Percentiles rank a stretch among this genome's conserved stretches.
phyloP scores from a whole-genome alignment of 73 alveolate genomes.

The Durusdinium trenchii region DNA sequence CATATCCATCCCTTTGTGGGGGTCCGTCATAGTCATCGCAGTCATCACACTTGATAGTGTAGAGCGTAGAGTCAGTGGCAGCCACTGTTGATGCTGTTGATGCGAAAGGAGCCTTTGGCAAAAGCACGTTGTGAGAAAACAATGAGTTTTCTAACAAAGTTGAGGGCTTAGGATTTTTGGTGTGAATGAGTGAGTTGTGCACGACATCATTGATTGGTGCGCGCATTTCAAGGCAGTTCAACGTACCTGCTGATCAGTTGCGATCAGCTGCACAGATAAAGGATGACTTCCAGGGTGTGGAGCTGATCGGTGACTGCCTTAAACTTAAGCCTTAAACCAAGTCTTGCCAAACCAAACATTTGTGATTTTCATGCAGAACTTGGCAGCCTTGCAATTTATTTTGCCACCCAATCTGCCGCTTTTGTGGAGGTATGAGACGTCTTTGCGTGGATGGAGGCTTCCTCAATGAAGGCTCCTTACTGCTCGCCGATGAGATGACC shows the following conservation, averaged over 20 bases:
- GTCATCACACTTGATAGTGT: too few relatives aligned
- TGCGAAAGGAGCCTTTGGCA: conserved; percentile 29
- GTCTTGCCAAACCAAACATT: too few relatives aligned
- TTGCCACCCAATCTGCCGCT: too few relatives aligned
- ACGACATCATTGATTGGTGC: background rate
- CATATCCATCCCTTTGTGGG: too few relatives aligned
- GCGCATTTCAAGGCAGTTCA: conserved; percentile 9
- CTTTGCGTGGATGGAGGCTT: conserved; percentile 57
- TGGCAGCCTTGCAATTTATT: too few relatives aligned
- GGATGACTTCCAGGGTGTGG: conserved; percentile 49
- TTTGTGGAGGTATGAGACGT: conserved; percentile 38
- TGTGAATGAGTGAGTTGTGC: background rate
- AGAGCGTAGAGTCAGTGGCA: too few relatives aligned
- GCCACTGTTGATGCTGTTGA: too few relatives aligned
- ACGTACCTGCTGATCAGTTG: conserved; percentile 21
- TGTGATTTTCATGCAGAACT: background rate
- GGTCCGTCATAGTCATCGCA: too few relatives aligned
- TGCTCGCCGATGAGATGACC: conserved; percentile 45
- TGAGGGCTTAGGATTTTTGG: background rate
- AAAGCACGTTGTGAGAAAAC: conserved; percentile 63
- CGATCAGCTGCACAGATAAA: conserved; percentile 8
- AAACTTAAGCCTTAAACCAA: too few relatives aligned
- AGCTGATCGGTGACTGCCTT: background rate
- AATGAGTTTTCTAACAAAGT: conserved; percentile 29
- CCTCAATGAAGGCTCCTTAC: conserved; percentile 24